Evolutionary conservation across 495 filamentous ascomycete genomes (phyloP), one percentile per base, ranked within the genome.

Genomic region (Cercophora sp.): DNA sequence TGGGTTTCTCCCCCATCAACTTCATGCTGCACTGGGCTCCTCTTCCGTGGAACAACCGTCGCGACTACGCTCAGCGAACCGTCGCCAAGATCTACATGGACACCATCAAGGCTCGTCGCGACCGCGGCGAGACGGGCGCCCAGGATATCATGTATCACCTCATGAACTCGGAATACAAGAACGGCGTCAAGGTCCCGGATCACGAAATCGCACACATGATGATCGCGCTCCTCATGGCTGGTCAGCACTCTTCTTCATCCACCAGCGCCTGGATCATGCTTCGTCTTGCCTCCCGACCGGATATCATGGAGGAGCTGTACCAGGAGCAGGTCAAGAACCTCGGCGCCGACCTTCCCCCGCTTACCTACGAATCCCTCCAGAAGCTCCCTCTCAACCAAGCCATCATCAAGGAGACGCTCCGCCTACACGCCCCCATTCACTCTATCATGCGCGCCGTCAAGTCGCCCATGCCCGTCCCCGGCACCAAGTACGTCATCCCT

Each of bases 201-300:
- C 78, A 85, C 54, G 88, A 94, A 58, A 80, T 92, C 31, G 88
- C 89, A 5, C 88, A 92, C 64, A 91, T 94, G 81, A 90, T 94
- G 85, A 94, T 94, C 63, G 87, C 88, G 0, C 79, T 94, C 20
- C 75, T 94, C 8, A 91, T 94, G 88, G 89, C 87, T 25, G 89
- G 89, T 51, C 89, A 94, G 63, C 89, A 94, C 74, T 91, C 87
- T 1, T 90, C 87, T 2, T 89, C 89, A 34, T 86, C 87, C 5
- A 88, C 86, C 39, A 84, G 80, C 62, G 76, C 85, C 24, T 94
- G 87, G 87, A 88, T 90, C 59, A 79, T 92, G 72, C 77, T 91
- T 13, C 85, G 85, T 27, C 81, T 92, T 6, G 87, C 89, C 23
- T 80, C 84, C 5, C 70, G 84, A 20, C 89, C 89, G 2, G 76